Evolutionary conservation across 768 basidiomycete genomes (phyloP), one percentile per base, ranked within the genome.

Genomic region (Suillus subluteus): DNA sequence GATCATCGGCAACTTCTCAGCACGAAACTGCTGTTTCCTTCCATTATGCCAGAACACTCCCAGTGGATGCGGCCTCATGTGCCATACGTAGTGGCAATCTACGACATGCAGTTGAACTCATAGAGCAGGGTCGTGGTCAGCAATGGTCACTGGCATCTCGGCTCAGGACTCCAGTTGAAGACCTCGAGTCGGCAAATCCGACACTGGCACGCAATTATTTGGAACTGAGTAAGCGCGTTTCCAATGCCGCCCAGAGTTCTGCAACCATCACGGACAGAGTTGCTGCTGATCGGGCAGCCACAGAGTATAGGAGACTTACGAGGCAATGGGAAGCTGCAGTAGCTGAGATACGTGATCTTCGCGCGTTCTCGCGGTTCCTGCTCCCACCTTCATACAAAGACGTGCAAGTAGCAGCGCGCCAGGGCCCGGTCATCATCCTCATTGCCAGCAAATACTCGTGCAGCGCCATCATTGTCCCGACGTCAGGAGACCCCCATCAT

Each of bases 41-140:
- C 5, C 8, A 3, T 44, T 0, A 2, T 9, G 43, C 43, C 0
- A 5, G 4, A 9, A 3, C 43, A 21, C 18, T 21, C 5, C 18
- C 18, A 0, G 43, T 44, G 4, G 43, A 44, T 18, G 43, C 43
- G 8, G 43, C 43, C 0, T 44, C 43, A 21, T 21, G 43, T 44
- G 43, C 43, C 8, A 21, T 21, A 0, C 8, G 8, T 3, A 0
- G 43, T 1, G 18, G 1, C 3, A 21, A 44, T 44, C 18, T 44
- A 44, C 18, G 7, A 9, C 43, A 21, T 0, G 43, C 43, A 44
- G 18, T 44, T 2, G 43, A 44, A 44, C 43, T 44, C 4, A 3
- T 37, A 8, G 37, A 37, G 9, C 37, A 46, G 21, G 46, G 46
- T 3, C 46, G 11, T n/a, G 46, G 46, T 11, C 46, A 48, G 12